A percentile compares a stretch with the other conserved stretches of the same genome.
These are phyloP conservation scores for Phytophthora hybrid DNA, from an alignment of 352 stramenopile species.

Conservation along the genomic window DNA sequence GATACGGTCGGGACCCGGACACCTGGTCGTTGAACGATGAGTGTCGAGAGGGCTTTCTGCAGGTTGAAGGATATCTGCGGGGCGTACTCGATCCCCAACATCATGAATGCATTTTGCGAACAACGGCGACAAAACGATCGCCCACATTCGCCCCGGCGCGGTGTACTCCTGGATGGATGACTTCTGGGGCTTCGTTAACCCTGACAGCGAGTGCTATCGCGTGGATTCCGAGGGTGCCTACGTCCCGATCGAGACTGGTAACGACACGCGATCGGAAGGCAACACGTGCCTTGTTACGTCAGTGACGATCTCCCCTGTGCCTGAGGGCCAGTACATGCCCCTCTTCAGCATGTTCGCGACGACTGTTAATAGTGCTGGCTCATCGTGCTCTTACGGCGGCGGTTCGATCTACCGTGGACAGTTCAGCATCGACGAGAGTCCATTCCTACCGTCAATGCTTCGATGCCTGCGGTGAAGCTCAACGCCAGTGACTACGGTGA, in stretches of 20 bases:
- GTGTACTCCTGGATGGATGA: slow-evolving; percentile 80
- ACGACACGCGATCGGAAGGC: slow-evolving; percentile 48
- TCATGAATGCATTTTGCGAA: slow-evolving; percentile 67
- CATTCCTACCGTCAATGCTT: slow-evolving; percentile 57
- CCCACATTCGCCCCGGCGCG: slow-evolving; percentile 62
- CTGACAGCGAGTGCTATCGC: slow-evolving; percentile 68
- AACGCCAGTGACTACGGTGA: slow-evolving; percentile 59
- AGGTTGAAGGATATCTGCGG: slow-evolving; percentile 69
- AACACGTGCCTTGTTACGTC: slow-evolving; percentile 42
- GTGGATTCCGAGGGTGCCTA: slow-evolving; percentile 54
- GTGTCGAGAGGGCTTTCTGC: slow-evolving; percentile 58
- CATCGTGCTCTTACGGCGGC: slow-evolving; percentile 70
- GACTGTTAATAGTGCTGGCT: slow-evolving; percentile 64
- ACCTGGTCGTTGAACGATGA: slow-evolving; percentile 57
- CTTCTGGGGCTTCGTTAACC: slow-evolving; percentile 71
- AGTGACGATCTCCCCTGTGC: slow-evolving; percentile 47
- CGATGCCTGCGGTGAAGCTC: slow-evolving; percentile 53
- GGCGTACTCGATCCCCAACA: slow-evolving; percentile 62
- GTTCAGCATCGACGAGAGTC: slow-evolving; percentile 69
- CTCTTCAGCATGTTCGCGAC: slow-evolving; percentile 81
- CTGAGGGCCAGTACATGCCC: slow-evolving; percentile 66
- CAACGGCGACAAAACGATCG: slow-evolving; percentile 46
- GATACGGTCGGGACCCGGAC: slow-evolving; percentile 59
- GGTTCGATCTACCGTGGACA: slow-evolving; percentile 72
- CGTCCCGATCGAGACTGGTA: slow-evolving; percentile 53